These are phyloP conservation scores for Tetrahymena borealis DNA, from an alignment of 73 alveolate genomes.

Conservation along the genomic window DNA sequence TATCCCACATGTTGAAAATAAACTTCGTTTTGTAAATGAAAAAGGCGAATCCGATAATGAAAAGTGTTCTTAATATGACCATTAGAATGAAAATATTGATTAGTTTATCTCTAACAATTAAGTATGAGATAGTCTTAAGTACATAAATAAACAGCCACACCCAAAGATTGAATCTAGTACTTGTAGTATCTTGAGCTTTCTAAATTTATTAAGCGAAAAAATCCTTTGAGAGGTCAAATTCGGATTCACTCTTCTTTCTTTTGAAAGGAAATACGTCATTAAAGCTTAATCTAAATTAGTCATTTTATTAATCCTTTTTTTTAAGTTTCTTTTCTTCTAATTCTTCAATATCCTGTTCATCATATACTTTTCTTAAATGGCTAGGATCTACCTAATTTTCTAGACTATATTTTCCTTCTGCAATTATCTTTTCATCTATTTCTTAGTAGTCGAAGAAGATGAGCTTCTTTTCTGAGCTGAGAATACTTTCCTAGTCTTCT, in stretches of 20 bases:
- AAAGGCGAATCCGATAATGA: neutral
- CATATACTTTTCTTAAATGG: neutral
- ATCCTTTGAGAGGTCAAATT: neutral
- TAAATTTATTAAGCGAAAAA: neutral
- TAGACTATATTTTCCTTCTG: neutral
- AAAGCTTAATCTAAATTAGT: neutral
- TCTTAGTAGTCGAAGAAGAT: neutral
- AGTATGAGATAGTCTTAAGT: neutral
- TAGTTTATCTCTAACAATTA: neutral
- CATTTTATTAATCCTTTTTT: neutral
- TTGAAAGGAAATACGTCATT: neutral
- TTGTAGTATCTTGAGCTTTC: neutral
- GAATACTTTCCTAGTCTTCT: neutral
- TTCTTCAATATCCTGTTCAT: neutral
- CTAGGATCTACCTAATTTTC: neutral
- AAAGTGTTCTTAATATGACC: neutral
- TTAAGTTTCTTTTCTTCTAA: neutral
- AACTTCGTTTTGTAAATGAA: neutral
- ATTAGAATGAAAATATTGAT: neutral
- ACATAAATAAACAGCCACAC: neutral
- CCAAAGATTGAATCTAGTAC: neutral
- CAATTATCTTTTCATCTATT: neutral
- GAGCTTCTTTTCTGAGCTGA: neutral
- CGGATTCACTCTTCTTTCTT: neutral
- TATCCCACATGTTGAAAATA: neutral